Conservation (phyloP, 1,284 basidiomycete genomes). For the Fomitopsis palustris region DNA sequence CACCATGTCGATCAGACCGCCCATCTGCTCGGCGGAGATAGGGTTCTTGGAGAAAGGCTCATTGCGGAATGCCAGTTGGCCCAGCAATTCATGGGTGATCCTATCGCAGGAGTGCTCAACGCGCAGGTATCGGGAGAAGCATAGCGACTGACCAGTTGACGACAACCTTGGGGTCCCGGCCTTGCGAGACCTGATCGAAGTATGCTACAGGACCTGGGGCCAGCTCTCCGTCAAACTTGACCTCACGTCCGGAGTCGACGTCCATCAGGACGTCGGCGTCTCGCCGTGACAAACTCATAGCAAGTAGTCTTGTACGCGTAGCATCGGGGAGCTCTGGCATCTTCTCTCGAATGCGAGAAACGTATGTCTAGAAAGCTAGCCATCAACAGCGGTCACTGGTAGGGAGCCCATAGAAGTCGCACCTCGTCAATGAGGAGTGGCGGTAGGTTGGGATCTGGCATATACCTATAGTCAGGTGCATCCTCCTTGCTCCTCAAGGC, state of each 20-base stretch:
- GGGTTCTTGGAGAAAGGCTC: constrained; percentile 62
- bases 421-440: constrained; percentile 68
- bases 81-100: constrained; percentile 85
- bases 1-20: constrained; percentile 78
- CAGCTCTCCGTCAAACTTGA: constrained; percentile 57
- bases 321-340: constrained; percentile 82
- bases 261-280: constrained; percentile 76
- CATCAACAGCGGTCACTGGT: not conserved
- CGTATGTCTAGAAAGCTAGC: constrained; percentile 45
- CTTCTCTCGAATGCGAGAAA: constrained; percentile 47
- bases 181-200: constrained; percentile 66
- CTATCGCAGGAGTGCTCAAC: constrained; percentile 34
- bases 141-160: constrained; percentile 76
- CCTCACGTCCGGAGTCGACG: constrained; percentile 63
- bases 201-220: constrained; percentile 59
- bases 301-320: constrained; percentile 57
- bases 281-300: constrained; percentile 51
- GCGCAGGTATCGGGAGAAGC: not conserved
- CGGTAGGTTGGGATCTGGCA: constrained; percentile 96
- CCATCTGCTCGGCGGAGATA: constrained; percentile 62
- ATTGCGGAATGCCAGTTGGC: constrained; percentile 62
- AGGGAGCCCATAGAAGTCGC: constrained; percentile 1
- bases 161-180: constrained; percentile 65
- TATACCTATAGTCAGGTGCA: constrained; percentile 94
- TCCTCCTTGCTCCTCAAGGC: constrained; percentile 88